Evolutionary conservation across 106 monocot species (phyloP), one percentile per base, ranked within the genome.

Genomic region (Phalaenopsis aphrodite): DNA sequence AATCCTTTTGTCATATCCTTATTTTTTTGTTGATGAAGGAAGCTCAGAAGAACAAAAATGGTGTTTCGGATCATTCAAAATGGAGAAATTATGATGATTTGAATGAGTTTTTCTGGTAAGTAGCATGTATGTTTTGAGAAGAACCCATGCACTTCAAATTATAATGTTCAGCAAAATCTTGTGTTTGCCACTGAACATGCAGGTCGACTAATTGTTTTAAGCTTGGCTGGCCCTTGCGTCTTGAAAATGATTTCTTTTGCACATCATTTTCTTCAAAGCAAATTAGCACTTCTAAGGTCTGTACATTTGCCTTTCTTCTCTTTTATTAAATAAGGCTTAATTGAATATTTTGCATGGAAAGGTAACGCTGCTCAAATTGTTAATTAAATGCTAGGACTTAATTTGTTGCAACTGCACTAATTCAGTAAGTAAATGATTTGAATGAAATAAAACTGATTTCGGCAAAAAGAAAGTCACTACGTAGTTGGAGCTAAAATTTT

Each of bases 61-160:
- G 90, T 61, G 80, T 81, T 58, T 79, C 90, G 75, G 90, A 87
- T 41, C 93, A 93, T 85, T 90, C 93, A 39, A 88, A 78, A 77
- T 93, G 93, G 93, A 84, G 93, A 83, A 93, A 93, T 81, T 93
- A 93, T 82, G 93, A 93, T 87, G 93, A 93, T 80, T 56, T 93
- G 52, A 93, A 93, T 79, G 93, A 93, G 47, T 93, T 81, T 56
- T 93, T 93, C 68, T 93, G 93, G 93, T 93, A 14, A 81, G 90
- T 18, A 43, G 11, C 52, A 9, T 18, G 52, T 5, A 1, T 77
- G 36, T 77, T 52, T 12, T 49, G 24, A 52, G 52, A 77, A 49
- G 52, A 30, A 18, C 55, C 43, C 17, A 74, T 43, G 43, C n/a
- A 11, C 43, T 42, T 43, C 43, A 43, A 19, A 19, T 52, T 74